phyloP scores from a whole-genome alignment of 495 filamentous ascomycete genomes.

The Podospora fimiseda region DNA sequence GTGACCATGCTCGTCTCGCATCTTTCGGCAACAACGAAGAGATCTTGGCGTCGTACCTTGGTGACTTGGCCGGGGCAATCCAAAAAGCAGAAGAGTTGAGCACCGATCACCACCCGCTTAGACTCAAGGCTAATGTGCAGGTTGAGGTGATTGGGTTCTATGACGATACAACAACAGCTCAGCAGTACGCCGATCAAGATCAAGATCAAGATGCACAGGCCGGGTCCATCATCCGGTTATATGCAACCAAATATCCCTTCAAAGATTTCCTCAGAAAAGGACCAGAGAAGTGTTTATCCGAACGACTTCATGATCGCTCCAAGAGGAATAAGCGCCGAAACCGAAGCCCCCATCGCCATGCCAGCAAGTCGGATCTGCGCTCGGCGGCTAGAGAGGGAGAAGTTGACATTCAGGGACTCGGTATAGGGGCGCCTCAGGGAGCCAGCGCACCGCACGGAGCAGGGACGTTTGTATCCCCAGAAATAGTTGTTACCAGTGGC shows the following conservation, averaged over 20 bases:
- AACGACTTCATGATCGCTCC: conserved; percentile 32
- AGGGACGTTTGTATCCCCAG: conserved; percentile 15
- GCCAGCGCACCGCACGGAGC: background rate
- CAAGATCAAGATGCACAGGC: background rate
- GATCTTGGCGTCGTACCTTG: conserved; percentile 45
- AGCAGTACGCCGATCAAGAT: background rate
- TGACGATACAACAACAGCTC: conserved; percentile 38
- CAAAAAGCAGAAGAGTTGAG: conserved; percentile 36
- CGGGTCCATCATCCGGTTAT: conserved; percentile 39
- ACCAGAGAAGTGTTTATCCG: conserved; percentile 35
- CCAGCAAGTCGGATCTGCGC: background rate
- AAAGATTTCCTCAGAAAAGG: conserved; percentile 44
- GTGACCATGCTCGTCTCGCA: conserved; percentile 52
- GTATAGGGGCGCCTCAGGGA: background rate
- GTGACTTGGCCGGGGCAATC: conserved; percentile 41
- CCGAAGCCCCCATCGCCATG: background rate
- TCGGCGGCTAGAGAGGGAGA: conserved; percentile 6
- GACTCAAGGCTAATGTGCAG: conserved; percentile 46
- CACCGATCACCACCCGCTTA: conserved; percentile 35
- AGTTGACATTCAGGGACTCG: conserved; percentile 2
- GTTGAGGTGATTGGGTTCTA: conserved; percentile 59
- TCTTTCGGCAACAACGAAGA: conserved; percentile 49
- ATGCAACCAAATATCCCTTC: conserved; percentile 46
- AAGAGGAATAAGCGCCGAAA: background rate
- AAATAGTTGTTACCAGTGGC: conserved; percentile 31